Conservation (phyloP, 257 asterid species). For the Penstemon eatonii region DNA sequence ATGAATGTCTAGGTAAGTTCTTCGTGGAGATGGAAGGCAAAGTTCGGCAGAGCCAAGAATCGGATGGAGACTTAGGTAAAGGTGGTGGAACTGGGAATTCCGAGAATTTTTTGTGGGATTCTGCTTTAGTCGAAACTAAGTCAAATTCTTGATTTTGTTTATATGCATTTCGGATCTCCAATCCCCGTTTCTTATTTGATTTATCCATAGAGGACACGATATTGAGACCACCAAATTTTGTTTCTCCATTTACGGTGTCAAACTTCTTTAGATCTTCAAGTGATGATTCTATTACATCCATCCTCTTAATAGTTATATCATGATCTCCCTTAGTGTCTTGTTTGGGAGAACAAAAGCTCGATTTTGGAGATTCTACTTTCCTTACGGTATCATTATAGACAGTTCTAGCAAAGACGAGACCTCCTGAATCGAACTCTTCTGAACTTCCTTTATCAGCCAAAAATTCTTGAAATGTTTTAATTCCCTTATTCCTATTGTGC, state of each 20-base stretch:
- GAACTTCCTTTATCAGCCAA: conserved; percentile 38
- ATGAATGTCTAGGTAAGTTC: too few relatives aligned
- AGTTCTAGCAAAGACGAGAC: conserved; percentile 58
- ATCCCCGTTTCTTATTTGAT: conserved; percentile 17
- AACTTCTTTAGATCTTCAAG: conserved; percentile 28
- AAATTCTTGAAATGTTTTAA: conserved; percentile 46
- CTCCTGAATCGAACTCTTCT: conserved; percentile 31
- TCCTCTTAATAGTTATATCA: conserved; percentile 24
- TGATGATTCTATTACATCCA: conserved; percentile 34
- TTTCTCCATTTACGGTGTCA: conserved; percentile 11
- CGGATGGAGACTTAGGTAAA: too few relatives aligned
- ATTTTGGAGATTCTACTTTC: conserved; percentile 34
- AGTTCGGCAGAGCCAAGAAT: too few relatives aligned
- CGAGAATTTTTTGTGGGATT: conserved; percentile 10
- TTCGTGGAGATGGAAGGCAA: too few relatives aligned
- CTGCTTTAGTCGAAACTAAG: conserved; percentile 18
- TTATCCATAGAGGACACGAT: conserved; percentile 26
- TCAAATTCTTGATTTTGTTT: conserved; percentile 32
- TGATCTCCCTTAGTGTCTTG: conserved; percentile 20
- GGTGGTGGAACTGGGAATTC: conserved; percentile 36
- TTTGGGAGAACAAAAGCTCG: conserved; percentile 24
- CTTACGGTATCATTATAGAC: conserved; percentile 59
- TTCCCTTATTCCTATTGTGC: conserved; percentile 20
- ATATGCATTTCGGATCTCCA: conserved; percentile 22
- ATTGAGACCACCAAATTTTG: conserved; percentile 18